Base-by-base conservation (phyloP, 768 basidiomycete genomes). In the Psilocybe tampanensis region DNA sequence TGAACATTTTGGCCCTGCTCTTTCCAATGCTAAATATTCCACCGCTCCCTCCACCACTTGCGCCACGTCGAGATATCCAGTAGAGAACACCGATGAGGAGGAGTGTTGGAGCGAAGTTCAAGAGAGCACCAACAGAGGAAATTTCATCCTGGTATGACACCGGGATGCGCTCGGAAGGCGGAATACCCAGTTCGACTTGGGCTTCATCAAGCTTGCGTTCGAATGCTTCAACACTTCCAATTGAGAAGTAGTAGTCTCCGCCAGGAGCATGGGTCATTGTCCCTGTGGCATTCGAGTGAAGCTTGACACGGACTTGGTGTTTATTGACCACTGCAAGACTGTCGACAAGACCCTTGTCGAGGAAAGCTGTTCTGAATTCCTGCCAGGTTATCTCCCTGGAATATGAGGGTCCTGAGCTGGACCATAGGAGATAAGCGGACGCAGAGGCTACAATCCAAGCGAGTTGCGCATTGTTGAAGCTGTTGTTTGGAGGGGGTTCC, bases 301-400 rank as follows among this genome's bases (percentile, higher is more conserved):
- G 80, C 70, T 93, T 91, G 66, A 98, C 88, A 55, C 95, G 91
- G 54, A 98, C 96, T 67, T 84, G 90, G 59, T 85, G 84, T 24
- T 93, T 85, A 71, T 98, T 98, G 68, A 98, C 83, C 57, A 98
- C 96, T 52, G 86, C 83, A 55, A 98, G 86, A 67, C 88, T 94
- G 64, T 98, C 95, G 34, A 99, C 96, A 52, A 98, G 84, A 42
- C 94, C 96, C 69, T 95, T 95, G 74, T 96, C 90, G 44, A 99
- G 88, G 79, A 99, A 94, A 9, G 94, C 94, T 44, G 93, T 95
- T 51, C 95, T 87, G 79, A 99, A 99, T 74, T 98, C 97, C 74
- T 98, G 95, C 96, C 97, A 99, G 61, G 97, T 99, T 63, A 99
- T 98, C 75, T 99, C 97, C 57, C 90, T 85, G 1, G 89, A 85